A percentile compares a stretch with the other conserved stretches of the same genome.
phyloP scores from a whole-genome alignment of 2,329 filamentous ascomycete genomes.

The Colletotrichum siamense region DNA sequence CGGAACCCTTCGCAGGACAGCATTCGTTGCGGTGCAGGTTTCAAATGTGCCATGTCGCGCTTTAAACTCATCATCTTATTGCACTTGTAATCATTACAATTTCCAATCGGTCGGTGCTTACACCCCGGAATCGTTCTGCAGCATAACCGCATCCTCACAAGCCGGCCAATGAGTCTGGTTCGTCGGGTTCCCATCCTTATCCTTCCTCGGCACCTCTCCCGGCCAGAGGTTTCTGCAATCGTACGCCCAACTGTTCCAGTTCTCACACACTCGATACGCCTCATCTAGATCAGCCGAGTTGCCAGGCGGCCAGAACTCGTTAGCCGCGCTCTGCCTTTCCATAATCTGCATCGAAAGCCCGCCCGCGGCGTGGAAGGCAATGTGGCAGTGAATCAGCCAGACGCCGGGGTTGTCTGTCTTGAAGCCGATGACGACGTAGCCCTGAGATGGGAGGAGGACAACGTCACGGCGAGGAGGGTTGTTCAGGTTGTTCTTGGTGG shows the following conservation, averaged over 20 bases:
- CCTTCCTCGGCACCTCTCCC: not conserved
- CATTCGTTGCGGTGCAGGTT: not conserved
- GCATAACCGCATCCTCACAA: not conserved
- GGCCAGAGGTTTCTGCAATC: conserved; percentile 12
- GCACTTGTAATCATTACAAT: not conserved
- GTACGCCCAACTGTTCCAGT: conserved; percentile 13
- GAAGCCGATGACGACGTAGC: conserved; percentile 54
- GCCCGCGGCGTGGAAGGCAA: conserved; percentile 48
- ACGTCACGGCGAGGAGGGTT: conserved; percentile 58
- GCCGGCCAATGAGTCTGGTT: not conserved
- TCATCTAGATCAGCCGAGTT: not conserved
- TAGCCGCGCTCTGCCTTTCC: not conserved
- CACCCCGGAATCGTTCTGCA: conserved; percentile 7
- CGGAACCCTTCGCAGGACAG: not conserved
- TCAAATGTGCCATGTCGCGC: not conserved
- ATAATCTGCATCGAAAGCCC: conserved; percentile 5
- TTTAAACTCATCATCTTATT: not conserved
- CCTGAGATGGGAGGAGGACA: conserved; percentile 47
- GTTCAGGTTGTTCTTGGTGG: conserved; percentile 35
- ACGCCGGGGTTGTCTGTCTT: conserved; percentile 53
- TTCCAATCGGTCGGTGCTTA: not conserved
- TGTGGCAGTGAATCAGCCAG: conserved; percentile 57
- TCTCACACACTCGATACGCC: not conserved
- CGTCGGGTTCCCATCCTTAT: not conserved
- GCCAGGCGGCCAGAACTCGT: not conserved